Base-by-base conservation (phyloP, 2,329 filamentous ascomycete genomes). In the Aspergillus viridinutans region DNA sequence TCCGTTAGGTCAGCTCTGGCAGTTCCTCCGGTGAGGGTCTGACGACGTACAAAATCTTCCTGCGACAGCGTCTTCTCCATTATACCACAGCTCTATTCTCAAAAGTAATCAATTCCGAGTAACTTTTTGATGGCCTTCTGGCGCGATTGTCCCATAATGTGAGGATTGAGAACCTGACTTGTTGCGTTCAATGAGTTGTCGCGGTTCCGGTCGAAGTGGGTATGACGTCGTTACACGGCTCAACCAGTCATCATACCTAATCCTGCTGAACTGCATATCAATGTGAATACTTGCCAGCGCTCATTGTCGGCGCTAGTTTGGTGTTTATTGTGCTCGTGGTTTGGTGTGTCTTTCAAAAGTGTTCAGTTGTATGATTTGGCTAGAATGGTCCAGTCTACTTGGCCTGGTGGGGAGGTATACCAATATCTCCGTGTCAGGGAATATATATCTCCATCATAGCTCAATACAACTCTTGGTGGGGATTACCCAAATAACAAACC, bases 191-290 rank as follows among this genome's bases (percentile, higher is more conserved):
- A 58, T 51, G 40, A 55, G 53, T 59, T 58, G 60, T 52, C 52
- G 54, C 55, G 29, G 45, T 54, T 48, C 49, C 52, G 53, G 51
- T 52, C 45, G 54, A 58, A 54, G 64, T 58, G 64, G 66, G 52
- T 67, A 69, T 69, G 67, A 69, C 67, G 66, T 69, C 62, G 61
- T 12, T 61, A 58, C 55, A 49, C 54, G 23, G 42, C 38, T 48
- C 49, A n/a, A 29, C 29, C 28, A 21, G 32, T 47, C 51, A 51
- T 21, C 4, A 12, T 38, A 3, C 14, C 32, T 38, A 3, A 17
- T 17, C 32, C 32, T n/a, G 32, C 32, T 17, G 6, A 3, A 17
- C 14, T 38, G 32, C 32, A 38, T 17, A 7, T 17, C 4, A 17
- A 17, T 2, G 14, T 35, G 32, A 6, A 35, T n/a, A 38, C 32